Conservation (phyloP, 768 basidiomycete genomes). For the Auriscalpium vulgare region DNA sequence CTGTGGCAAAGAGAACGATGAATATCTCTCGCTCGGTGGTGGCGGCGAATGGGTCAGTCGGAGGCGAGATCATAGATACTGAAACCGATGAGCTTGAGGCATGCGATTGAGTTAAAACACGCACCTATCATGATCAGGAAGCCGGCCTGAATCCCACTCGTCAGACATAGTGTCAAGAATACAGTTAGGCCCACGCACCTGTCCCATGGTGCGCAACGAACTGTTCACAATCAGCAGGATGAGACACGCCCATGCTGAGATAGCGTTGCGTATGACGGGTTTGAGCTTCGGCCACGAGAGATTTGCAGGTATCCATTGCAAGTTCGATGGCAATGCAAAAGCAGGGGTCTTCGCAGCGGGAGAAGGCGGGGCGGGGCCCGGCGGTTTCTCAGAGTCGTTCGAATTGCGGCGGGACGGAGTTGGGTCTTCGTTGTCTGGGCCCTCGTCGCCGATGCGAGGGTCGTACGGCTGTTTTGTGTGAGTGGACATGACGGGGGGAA, state of each 20-base stretch:
- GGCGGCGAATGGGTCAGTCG: slow-evolving; percentile 57
- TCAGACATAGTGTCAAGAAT: background rate
- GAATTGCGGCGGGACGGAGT: background rate
- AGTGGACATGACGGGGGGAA: background rate
- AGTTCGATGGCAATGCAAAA: slow-evolving; percentile 20
- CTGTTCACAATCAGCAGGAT: slow-evolving; percentile 51
- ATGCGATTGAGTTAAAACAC: background rate
- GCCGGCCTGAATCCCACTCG: slow-evolving; percentile 35
- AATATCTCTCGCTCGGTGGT: slow-evolving; percentile 59
- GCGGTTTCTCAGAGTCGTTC: background rate
- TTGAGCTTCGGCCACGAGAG: slow-evolving; percentile 52
- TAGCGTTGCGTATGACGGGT: slow-evolving; percentile 53
- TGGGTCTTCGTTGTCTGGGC: slow-evolving; percentile 5
- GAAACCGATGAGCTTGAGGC: background rate
- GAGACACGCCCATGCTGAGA: slow-evolving; percentile 53
- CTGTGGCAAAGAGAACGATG: slow-evolving; percentile 38
- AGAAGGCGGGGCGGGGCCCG: background rate
- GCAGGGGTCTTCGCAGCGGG: background rate
- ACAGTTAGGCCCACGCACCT: slow-evolving; percentile 31
- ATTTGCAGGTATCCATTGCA: slow-evolving; percentile 53
- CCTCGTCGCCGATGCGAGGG: slow-evolving; percentile 24
- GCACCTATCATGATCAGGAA: slow-evolving; percentile 59
- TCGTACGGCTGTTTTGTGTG: slow-evolving; percentile 9
- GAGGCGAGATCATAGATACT: slow-evolving; percentile 63
- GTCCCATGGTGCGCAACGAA: slow-evolving; percentile 44